Evolutionary conservation across 768 basidiomycete species (phyloP), one percentile per base, ranked within the genome.

Genomic region (Russula dissimulans): DNA sequence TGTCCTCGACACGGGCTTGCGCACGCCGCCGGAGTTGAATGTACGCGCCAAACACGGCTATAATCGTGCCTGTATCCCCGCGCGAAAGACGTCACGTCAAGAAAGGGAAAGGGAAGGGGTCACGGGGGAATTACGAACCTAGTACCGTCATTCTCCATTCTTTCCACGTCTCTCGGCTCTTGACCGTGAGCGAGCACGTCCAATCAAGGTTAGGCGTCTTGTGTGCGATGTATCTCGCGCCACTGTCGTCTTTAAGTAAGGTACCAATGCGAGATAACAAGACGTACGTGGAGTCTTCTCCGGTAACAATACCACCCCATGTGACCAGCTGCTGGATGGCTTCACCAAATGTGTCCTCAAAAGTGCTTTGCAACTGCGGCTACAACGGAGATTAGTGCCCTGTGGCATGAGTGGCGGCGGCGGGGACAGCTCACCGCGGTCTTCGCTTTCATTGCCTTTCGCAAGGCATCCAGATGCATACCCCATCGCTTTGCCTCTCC

Each of bases 401-500:
- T 5, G 11, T 14, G 9, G 6, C 54, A 43, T 29, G 22, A 22
- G 38, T 10, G 17, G 5, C 12, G 15, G 5, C 9, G 42, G 18
- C 17, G 41, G 9, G 12, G 44, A 14, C 4, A 43, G 47, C 80
- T 68, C 63, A 85, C 85, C 57, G 79, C 73, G 1, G 80, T 79
- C 71, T 79, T 84, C 68, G 74, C 71, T 68, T 77, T 83, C 79
- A 87, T 79, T 36, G 68, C 71, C 31, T 84, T 79, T 58, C 79
- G 78, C 64, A 93, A 70, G 12, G 71, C 73, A 47, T 78, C 78
- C n/a, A 87, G 69, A 57, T 84, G 80, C 31, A 85, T 64, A 49
- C 91, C 91, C 86, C 87, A 92, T 67, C 76, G 81, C 69, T 78
- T 79, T n/a, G 88, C 90, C 65, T 89, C 85, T 61, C 83, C 82